Base-by-base conservation (phyloP, 805 yeast species). In the Limtongozyma cylindracea region DNA sequence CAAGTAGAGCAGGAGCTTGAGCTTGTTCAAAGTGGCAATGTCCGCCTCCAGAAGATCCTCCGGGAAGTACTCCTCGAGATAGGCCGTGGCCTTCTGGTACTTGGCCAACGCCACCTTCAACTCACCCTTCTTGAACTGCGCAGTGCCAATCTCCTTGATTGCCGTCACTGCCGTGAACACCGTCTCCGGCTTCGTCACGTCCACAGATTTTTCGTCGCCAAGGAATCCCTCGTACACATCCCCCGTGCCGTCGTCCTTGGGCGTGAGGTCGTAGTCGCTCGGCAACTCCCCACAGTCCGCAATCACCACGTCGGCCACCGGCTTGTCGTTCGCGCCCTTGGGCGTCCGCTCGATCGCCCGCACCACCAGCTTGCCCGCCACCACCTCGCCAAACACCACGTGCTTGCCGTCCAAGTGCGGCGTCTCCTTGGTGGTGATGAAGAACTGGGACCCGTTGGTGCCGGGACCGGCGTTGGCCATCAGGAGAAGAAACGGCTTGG, bases 331-430 rank as follows among this genome's bases (percentile, higher is more conserved):
- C 3, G 51, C 49, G 19, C 55, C 69, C 13, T 78, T 76, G 27
- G 61, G 61, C 18, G 56, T 49, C 35, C 64, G 57, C 45, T 88
- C 99, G 28, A 88, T 56, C 25, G 59, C 53, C 31, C 92, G 66
- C 6, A 76, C 80, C 15, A 77, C 44, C 6, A 78, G 63, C 41
- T 76, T 82, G 19, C 95, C 95, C 21, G 41, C 41, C 22, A 84
- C 46, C 18, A 88, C 80, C 42, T 73, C 65, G 29, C 98, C 98
- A 41, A 88, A 88, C 3, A 88, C 94, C 9, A 18, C 20, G 13
- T 18, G 20, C 13, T 18, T 18, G 13, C 20, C 20, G 20, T 18
- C n/a, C 20, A 18, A 18, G 20, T 18, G 20, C 9, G 20, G 20
- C 10, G 20, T 18, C 5, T 12, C 11, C 9, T 4, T 10, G 4